Percentiles rank a stretch among this genome's conserved stretches.
phyloP scores from a whole-genome alignment of 176 grass and related monocot genomes.

The sorghum (Sorghum bicolor) region Sorghum_bicolor_NCBIv3 NC_012871.2:69715501-69716000 shows the following conservation, averaged over 20 bases:
- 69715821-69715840: neutral
- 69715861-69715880: conserved; percentile 1
- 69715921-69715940: neutral
- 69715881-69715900: neutral
- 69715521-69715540: conserved; percentile 8
- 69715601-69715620: conserved; percentile 18
- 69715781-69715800: neutral
- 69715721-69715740: conserved; percentile 1
- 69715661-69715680: neutral
- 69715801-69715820: neutral
- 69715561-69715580: neutral
- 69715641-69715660: neutral
- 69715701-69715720: neutral
- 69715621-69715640: neutral
- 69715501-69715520: neutral
- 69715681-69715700: neutral
- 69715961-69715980: neutral
- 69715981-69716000: neutral
- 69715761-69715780: neutral
- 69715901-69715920: conserved; percentile 8
- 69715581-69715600: neutral
- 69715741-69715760: conserved; percentile 45
- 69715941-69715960: conserved; percentile 1
- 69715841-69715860: neutral
- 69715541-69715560: neutral